Evolutionary conservation across 2,329 filamentous ascomycete species (phyloP).

Genomic region (Corinectria fuckeliana): DNA sequence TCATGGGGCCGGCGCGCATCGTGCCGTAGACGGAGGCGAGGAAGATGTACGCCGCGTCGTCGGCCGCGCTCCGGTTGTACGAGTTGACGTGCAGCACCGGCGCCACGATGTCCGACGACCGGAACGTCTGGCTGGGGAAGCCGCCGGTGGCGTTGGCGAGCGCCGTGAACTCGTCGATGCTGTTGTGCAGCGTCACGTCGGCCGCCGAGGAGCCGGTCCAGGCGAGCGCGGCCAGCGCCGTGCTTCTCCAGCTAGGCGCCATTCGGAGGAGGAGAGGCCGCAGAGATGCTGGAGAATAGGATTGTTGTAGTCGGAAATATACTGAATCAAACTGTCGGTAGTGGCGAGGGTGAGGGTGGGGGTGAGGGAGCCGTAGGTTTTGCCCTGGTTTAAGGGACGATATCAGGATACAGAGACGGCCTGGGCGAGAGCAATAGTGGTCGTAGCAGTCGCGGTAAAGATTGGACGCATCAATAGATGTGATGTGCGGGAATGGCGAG

Average conservation of each 20-base stretch:
- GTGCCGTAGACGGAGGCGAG: conserved; percentile 36
- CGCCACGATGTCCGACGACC: conserved; percentile 42
- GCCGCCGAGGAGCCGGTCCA: conserved; percentile 26
- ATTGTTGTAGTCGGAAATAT: neutral
- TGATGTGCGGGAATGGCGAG: neutral
- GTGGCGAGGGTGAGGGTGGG: too few species aligned
- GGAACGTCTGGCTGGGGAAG: conserved; percentile 43
- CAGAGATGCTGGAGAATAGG: neutral
- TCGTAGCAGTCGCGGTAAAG: neutral
- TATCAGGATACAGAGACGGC: neutral
- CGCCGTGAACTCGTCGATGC: conserved; percentile 38
- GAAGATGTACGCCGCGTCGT: conserved; percentile 44
- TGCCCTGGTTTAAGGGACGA: neutral
- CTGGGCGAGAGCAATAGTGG: neutral
- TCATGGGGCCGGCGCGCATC: conserved; percentile 42
- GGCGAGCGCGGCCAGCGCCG: conserved; percentile 5
- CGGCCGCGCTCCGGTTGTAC: conserved; percentile 35
- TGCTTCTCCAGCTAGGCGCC: conserved; percentile 12
- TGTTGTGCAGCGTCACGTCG: conserved; percentile 35
- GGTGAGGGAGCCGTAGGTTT: neutral
- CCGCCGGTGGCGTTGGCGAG: conserved; percentile 34
- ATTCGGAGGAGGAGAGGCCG: neutral
- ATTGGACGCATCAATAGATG: conserved; percentile 13
- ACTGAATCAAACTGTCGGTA: neutral
- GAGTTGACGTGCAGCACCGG: conserved; percentile 45